Evolutionary conservation across 176 grass and related monocot genomes (phyloP).

Genomic region (Hsuehochloa calcarea): DNA sequence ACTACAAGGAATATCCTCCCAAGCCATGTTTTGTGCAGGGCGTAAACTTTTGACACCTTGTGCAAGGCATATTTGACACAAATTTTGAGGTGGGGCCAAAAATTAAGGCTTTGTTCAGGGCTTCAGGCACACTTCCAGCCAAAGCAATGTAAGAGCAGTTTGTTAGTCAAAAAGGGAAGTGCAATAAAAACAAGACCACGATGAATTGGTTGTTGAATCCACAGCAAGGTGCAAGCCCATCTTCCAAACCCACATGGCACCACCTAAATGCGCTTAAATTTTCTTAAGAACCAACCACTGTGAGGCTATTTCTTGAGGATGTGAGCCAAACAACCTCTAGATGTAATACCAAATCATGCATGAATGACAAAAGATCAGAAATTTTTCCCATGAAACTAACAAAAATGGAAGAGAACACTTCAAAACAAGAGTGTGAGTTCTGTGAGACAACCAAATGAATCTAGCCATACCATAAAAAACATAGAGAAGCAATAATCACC

Average conservation of each 20-base stretch:
- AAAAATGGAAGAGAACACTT: not conserved
- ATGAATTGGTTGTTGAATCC: not conserved
- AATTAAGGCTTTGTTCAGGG: not conserved
- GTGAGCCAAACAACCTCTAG: not conserved
- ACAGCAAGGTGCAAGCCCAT: not conserved
- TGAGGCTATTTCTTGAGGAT: not conserved
- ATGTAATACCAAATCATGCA: not conserved
- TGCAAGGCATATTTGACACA: not conserved
- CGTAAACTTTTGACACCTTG: not conserved
- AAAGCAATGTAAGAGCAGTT: too few species aligned
- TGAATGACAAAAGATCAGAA: not conserved
- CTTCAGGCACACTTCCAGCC: not conserved
- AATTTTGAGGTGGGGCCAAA: not conserved
- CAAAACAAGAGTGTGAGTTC: not conserved
- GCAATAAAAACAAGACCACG: not conserved
- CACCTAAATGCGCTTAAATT: not conserved
- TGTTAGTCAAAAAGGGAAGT: not conserved
- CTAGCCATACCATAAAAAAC: too few species aligned
- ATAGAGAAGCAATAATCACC: too few species aligned
- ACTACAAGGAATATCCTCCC: not conserved
- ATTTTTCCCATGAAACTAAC: not conserved
- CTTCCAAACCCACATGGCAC: too few species aligned
- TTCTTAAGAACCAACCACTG: not conserved
- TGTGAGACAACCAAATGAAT: not conserved
- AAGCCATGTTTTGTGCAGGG: not conserved